These are phyloP conservation scores for Styphnolobium japonicum DNA, from an alignment of 306 rosid species.

Conservation along the genomic window DNA sequence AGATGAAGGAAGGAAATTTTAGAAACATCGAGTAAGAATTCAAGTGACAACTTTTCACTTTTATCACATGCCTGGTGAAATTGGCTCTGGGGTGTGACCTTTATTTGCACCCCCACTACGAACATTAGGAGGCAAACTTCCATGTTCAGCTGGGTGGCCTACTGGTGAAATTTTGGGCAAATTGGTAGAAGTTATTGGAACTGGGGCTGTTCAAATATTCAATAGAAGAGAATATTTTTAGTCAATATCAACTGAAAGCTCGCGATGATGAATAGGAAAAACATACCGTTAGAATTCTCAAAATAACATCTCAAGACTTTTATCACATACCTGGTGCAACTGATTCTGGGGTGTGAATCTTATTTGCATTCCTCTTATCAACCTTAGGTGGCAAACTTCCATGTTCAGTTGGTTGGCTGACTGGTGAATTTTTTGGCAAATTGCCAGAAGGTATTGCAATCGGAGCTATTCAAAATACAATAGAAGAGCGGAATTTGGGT, in stretches of 20 bases:
- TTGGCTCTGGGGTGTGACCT: neutral
- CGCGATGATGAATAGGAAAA: constrained; percentile 6
- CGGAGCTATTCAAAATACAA: constrained; percentile 42
- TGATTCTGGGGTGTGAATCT: constrained; percentile 25
- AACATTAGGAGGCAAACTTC: constrained; percentile 40
- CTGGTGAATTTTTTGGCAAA: constrained; percentile 53
- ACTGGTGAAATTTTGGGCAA: constrained; percentile 43
- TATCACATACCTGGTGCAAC: constrained; percentile 30
- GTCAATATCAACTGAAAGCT: constrained; percentile 12
- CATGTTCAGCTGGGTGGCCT: constrained; percentile 33
- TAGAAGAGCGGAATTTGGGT: neutral
- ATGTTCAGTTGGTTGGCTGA: constrained; percentile 41
- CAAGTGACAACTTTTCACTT: neutral
- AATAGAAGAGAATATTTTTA: neutral
- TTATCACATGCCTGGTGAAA: constrained; percentile 3
- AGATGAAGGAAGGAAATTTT: constrained; percentile 2
- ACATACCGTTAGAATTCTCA: neutral
- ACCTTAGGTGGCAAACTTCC: constrained; percentile 52
- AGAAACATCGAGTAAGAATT: constrained; percentile 6
- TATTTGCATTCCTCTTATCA: constrained; percentile 37
- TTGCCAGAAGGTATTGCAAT: constrained; percentile 37
- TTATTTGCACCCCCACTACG: constrained; percentile 28
- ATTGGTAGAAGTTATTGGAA: constrained; percentile 32
- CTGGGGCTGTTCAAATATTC: constrained; percentile 32
- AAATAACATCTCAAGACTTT: neutral